These are phyloP conservation scores for Monosporascus cannonballus DNA, from an alignment of 2,329 filamentous ascomycete genomes.

Conservation along the genomic window DNA sequence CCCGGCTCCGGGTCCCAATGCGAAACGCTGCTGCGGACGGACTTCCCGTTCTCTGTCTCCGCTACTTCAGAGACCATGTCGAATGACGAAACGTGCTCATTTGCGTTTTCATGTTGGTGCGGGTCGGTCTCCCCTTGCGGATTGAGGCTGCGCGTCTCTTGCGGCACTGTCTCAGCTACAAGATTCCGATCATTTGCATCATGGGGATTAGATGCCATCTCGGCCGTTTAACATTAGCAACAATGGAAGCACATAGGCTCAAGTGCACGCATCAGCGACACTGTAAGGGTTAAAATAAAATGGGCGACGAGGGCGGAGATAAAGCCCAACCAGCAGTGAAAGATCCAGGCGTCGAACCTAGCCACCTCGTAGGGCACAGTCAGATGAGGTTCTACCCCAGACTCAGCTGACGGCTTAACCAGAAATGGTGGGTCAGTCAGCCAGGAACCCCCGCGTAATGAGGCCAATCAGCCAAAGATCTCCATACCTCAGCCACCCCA, in stretches of 20 bases:
- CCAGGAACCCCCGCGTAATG: neutral
- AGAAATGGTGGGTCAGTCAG: neutral
- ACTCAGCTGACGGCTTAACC: neutral
- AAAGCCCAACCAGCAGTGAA: neutral
- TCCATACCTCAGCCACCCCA: too few relatives aligned
- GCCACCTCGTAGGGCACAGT: neutral
- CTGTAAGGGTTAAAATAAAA: neutral
- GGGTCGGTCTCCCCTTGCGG: neutral
- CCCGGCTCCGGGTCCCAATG: conserved; percentile 29
- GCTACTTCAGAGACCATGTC: neutral
- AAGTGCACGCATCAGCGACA: neutral
- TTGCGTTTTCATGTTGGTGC: neutral
- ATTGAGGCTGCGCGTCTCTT: neutral
- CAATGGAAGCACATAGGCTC: neutral
- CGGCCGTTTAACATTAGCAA: neutral
- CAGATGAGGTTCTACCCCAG: neutral
- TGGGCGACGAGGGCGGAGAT: neutral
- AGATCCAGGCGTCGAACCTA: neutral
- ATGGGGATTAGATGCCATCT: neutral
- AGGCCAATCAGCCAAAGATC: too few relatives aligned
- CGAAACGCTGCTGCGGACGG: conserved; percentile 19
- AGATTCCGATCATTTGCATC: neutral
- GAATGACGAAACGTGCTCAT: neutral
- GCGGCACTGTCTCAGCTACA: conserved; percentile 5
- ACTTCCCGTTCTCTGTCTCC: conserved; percentile 10